Conservation (phyloP, 306 rosid genomes). For the Ceratonia siliqua region DNA sequence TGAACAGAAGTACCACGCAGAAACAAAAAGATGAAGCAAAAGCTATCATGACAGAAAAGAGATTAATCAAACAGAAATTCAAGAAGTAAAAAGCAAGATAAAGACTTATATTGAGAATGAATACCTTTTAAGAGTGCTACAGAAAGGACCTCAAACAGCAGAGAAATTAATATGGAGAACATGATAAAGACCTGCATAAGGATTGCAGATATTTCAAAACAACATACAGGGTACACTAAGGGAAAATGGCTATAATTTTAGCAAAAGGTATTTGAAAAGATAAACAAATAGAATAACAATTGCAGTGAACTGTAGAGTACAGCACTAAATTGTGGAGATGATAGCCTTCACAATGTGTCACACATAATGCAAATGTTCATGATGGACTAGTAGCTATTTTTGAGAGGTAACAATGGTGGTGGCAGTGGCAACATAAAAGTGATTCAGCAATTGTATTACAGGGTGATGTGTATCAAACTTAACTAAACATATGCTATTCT, state of each 20-base stretch:
- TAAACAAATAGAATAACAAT: neutral
- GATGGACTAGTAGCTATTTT: neutral
- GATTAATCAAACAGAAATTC: conserved; percentile 13
- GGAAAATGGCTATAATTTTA: neutral
- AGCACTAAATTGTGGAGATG: neutral
- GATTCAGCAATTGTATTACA: neutral
- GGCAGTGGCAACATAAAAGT: neutral
- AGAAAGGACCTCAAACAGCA: conserved; percentile 71
- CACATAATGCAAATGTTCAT: neutral
- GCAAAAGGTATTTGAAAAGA: neutral
- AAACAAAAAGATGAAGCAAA: conserved; percentile 23
- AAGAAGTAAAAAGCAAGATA: conserved; percentile 24
- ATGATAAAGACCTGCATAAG: conserved; percentile 79
- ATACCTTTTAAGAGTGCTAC: conserved; percentile 77
- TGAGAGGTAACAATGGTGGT: neutral
- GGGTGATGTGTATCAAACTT: conserved; percentile 1
- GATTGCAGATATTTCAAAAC: conserved; percentile 29
- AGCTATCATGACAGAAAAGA: neutral
- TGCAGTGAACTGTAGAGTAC: neutral
- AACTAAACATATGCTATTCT: neutral
- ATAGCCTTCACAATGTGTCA: neutral
- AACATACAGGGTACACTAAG: neutral
- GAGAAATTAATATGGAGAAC: conserved; percentile 63
- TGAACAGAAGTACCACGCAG: conserved; percentile 16
- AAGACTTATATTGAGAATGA: conserved; percentile 20